Base-by-base conservation (phyloP, 2,329 filamentous ascomycete species). In the Penicillium sp. region DNA sequence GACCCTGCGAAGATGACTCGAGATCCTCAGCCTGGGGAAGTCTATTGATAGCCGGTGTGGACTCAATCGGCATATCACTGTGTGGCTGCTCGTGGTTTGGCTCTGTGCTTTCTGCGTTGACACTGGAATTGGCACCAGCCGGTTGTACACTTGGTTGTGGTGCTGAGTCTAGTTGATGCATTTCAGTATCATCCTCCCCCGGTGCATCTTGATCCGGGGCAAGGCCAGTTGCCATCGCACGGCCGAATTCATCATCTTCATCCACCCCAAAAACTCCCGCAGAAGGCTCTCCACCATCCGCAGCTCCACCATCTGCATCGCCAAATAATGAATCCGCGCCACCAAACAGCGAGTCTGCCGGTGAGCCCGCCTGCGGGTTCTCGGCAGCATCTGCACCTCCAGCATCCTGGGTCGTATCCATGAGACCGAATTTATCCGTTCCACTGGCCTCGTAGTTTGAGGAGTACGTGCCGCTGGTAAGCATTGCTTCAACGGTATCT, bases 241-340 rank as follows among this genome's bases (percentile, higher is more conserved):
- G 75, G 3, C 84, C 84, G 57, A 94, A 89, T 54, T 90, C 87
- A 57, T 89, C 84, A 48, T 94, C 89, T 32, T 95, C 89, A 35
- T 95, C 89, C 10, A 86, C 84, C 0, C 80, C 86, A 64, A 89
- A 94, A 4, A 68, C 71, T 36, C 80, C 83, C 20, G 78, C 73
- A 63, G 68, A 77, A 52, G 68, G 75, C 54, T 67, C 76, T 40
- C 71, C 73, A 18, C 71, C 69, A 29, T 69, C 68, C 10, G 64
- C 68, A 37, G 67, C 72, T 20, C 70, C 74, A 63, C 69, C 84
- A 65, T 85, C 82, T 44, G 79, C 85, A 56, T 94, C 89, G 2
- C 91, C 93, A 64, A 97, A 98, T 1, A 98, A 75, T 2, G 89
- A 95, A 38, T 89, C 89, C 0, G 88, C 89, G 0, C 86, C 86